Percentiles rank a stretch among this genome's conserved stretches.
phyloP scores from a whole-genome alignment of 2,329 filamentous ascomycete species.

The Cytospora paraplurivora region DNA sequence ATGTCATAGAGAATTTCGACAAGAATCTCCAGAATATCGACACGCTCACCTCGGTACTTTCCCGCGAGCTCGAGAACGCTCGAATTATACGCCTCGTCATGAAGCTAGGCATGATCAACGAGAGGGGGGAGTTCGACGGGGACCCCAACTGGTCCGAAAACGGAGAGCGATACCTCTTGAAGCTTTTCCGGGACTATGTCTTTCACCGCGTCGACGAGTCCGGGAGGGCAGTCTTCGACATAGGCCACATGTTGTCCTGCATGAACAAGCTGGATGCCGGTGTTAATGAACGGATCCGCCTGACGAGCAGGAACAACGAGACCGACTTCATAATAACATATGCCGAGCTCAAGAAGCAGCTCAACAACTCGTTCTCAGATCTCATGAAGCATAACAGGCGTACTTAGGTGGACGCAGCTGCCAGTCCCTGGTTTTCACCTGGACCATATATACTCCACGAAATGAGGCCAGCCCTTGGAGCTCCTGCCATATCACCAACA shows the following conservation, averaged over 20 bases:
- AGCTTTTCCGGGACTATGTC: constrained; percentile 94
- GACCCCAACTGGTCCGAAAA: constrained; percentile 86
- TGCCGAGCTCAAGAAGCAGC: constrained; percentile 77
- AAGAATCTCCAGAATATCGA: constrained; percentile 79
- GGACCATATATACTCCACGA: neutral
- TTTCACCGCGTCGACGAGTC: constrained; percentile 93
- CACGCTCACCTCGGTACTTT: constrained; percentile 69
- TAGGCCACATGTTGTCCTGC: constrained; percentile 84
- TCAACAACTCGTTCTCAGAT: constrained; percentile 60
- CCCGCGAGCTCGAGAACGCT: constrained; percentile 85
- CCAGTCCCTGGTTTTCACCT: neutral
- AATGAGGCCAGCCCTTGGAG: neutral
- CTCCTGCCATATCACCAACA: neutral
- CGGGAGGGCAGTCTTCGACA: constrained; percentile 79
- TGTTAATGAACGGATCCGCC: constrained; percentile 78
- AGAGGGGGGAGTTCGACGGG: constrained; percentile 81
- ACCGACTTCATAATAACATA: constrained; percentile 87
- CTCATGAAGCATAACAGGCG: constrained; percentile 49
- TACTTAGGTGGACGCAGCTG: constrained; percentile 14
- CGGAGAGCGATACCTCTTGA: constrained; percentile 88
- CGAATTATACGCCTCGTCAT: constrained; percentile 75
- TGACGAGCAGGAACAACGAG: constrained; percentile 89
- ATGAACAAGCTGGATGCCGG: constrained; percentile 93
- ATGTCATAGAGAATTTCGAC: constrained; percentile 76
- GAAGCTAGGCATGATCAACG: constrained; percentile 87